Evolutionary conservation across 805 yeast species (phyloP), one percentile per base, ranked within the genome.

Genomic region (Vanderwaltozyma verrucispora): DNA sequence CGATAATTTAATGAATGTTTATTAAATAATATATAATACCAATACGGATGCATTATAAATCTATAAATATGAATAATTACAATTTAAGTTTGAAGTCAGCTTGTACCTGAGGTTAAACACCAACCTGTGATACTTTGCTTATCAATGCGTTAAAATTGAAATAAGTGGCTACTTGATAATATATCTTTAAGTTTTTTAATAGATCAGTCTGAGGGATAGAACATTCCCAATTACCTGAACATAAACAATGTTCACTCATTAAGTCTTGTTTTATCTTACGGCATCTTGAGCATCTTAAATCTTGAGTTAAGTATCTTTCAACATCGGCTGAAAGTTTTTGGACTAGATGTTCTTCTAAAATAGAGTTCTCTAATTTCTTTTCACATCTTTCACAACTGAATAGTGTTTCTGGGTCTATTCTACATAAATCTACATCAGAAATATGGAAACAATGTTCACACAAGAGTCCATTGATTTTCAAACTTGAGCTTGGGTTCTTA

Each of bases 221-320:
- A 33, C 74, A 78, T 4, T 59, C 64, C 95, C 95, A 87, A 13
- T 61, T 55, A 8, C 99, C 99, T 0, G 98, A 89, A 56, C 98
- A 92, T 16, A 72, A 61, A 59, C 98, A 94, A 55, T 76, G 76
- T 23, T 67, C 67, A 24, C 86, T 71, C 72, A 92, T 67, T 44
- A 80, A 78, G 47, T 74, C 79, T 26, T 72, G 75, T 49, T 75
- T 75, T 39, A 85, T 65, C 39, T 66, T 72, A 19, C 73, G 69
- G 60, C 98, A 92, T 53, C 83, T 86, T 14, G 64, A 53, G 59
- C 99, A 92, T 48, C 72, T 74, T 49, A 82, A 64, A 58, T 89
- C 97, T 60, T 92, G 99, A 17, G 72, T 64, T 54, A 75, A 74
- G 58, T 72, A 92, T 36, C 67, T 62, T n/a, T 78, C 68, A 1